These are phyloP conservation scores for Inga laurina DNA, from an alignment of 306 rosid species.

Conservation along the genomic window DNA sequence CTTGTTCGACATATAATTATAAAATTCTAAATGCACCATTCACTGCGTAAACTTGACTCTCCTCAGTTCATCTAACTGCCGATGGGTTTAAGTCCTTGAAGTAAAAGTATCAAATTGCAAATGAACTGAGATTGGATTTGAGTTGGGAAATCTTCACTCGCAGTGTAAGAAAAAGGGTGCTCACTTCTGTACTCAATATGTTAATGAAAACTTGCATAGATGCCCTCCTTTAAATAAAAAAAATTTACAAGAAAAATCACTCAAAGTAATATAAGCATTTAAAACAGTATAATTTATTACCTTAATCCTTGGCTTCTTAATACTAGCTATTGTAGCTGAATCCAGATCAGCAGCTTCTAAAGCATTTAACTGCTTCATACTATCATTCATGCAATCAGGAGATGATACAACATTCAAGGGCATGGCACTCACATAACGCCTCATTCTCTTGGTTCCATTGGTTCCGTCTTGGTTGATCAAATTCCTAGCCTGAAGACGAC, in stretches of 20 bases:
- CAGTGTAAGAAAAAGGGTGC: constrained; percentile 16
- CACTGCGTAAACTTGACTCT: constrained; percentile 5
- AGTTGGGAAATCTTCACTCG: constrained; percentile 5
- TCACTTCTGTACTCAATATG: not conserved
- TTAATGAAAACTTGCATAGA: constrained; percentile 9
- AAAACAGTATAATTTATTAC: constrained; percentile 43
- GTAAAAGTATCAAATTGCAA: not conserved
- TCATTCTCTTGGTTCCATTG: constrained; percentile 79
- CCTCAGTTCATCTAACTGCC: not conserved
- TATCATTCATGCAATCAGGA: constrained; percentile 63
- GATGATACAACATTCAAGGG: constrained; percentile 76
- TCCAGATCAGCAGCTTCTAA: constrained; percentile 72
- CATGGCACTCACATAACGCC: constrained; percentile 75
- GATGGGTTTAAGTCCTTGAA: not conserved
- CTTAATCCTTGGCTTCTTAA: constrained; percentile 73
- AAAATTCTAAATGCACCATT: not conserved
- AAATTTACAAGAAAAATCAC: constrained; percentile 8
- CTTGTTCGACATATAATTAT: not conserved
- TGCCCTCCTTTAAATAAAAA: not conserved
- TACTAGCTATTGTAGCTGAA: constrained; percentile 73
- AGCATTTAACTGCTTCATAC: constrained; percentile 53
- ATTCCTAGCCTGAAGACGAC: constrained; percentile 82
- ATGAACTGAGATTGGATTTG: not conserved
- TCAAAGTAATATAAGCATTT: constrained; percentile 6
- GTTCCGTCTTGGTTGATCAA: constrained; percentile 69